Conservation (phyloP, 345 rosid species). For the Populus tremula region DNA sequence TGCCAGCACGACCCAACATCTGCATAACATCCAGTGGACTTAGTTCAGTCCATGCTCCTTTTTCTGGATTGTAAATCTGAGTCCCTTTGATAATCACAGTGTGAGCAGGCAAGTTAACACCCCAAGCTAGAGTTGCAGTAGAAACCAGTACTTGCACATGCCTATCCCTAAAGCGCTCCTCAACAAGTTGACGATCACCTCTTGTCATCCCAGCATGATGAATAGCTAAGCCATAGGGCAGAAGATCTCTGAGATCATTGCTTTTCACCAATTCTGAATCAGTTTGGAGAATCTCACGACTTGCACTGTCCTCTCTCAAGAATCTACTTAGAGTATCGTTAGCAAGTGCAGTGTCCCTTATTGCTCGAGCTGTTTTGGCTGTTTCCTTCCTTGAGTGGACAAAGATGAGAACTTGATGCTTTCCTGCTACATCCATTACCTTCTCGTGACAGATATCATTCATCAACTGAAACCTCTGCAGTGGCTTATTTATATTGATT, state of each 20-base stretch:
- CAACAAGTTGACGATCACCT: conserved; percentile 82
- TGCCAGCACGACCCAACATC: conserved; percentile 99
- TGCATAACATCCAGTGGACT: conserved; percentile 98
- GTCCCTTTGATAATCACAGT: conserved; percentile 94
- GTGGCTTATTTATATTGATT: conserved; percentile 80
- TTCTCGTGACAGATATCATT: conserved; percentile 90
- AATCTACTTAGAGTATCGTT: conserved; percentile 79
- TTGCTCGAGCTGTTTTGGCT: conserved; percentile 80
- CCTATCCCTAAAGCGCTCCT: conserved; percentile 66
- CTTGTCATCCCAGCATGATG: conserved; percentile 97
- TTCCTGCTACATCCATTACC: conserved; percentile 87
- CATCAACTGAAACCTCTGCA: conserved; percentile 97
- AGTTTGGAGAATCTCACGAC: conserved; percentile 74
- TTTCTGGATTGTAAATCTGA: conserved; percentile 92
- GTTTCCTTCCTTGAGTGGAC: conserved; percentile 98
- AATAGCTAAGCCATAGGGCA: conserved; percentile 91
- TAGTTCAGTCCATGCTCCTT: conserved; percentile 96
- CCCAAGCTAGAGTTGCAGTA: conserved; percentile 99
- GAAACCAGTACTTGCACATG: conserved; percentile 90
- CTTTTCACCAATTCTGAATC: conserved; percentile 67
- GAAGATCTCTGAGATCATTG: conserved; percentile 71
- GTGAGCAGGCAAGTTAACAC: conserved; percentile 92
- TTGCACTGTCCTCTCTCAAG: conserved; percentile 80
- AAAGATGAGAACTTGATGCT: conserved; percentile 92
- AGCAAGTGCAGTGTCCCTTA: conserved; percentile 80